These are phyloP conservation scores for Phaeomoniella chlamydospora DNA, from an alignment of 2,329 filamentous ascomycete genomes.

Conservation along the genomic window DNA sequence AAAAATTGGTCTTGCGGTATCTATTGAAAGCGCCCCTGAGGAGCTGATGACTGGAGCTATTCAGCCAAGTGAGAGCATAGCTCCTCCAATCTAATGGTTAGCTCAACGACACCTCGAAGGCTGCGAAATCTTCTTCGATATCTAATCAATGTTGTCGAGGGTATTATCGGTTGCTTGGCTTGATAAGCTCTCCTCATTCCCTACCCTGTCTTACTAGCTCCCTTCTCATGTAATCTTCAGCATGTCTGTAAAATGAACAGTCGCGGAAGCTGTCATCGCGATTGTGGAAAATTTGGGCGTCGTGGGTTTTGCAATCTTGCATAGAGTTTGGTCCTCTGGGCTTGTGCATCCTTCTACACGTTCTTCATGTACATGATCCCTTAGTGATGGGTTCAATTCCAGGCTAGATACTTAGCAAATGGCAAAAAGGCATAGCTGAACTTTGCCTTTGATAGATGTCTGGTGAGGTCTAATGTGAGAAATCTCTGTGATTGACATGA, in stretches of 20 bases:
- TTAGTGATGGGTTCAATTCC: no score
- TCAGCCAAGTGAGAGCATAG: constrained; percentile 18
- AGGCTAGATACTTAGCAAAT: no score
- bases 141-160: no score
- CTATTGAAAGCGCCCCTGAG: constrained; percentile 72
- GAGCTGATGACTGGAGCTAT: constrained; percentile 57
- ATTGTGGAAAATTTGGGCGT: neutral
- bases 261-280: neutral
- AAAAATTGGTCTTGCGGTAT: constrained; percentile 88
- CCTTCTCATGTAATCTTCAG: constrained; percentile 15
- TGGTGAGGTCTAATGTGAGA: no score
- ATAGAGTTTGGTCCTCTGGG: neutral
- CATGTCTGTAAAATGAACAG: neutral
- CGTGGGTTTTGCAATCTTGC: neutral
- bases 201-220: constrained; percentile 28
- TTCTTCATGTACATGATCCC: neutral
- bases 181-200: no score
- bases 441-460: no score
- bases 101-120: constrained; percentile 4
- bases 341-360: neutral
- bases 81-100: constrained; percentile 32
- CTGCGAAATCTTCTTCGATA: constrained; percentile 6
- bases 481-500: no score
- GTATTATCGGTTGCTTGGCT: no score
- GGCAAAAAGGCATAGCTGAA: no score